Evolutionary conservation across 805 yeast species (phyloP).

Genomic region (Yarrowia hollandica): DNA sequence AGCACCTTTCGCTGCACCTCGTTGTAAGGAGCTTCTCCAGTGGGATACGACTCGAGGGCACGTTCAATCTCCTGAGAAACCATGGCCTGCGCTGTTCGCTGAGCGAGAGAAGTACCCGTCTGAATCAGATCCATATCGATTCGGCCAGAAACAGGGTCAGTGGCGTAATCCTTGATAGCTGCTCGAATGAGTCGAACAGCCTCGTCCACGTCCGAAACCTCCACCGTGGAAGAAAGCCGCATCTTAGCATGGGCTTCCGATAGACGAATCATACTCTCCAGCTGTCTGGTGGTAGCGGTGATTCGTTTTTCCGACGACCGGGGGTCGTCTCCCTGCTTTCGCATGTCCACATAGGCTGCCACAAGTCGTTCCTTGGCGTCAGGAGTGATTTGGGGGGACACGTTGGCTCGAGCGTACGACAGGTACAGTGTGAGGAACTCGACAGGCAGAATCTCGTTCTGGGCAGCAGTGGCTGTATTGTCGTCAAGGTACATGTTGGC

Average conservation of each 20-base stretch:
- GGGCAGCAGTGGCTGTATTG: slow-evolving; percentile 67
- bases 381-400: slow-evolving; percentile 74
- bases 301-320: slow-evolving; percentile 83
- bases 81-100: slow-evolving; percentile 68
- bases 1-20: slow-evolving; percentile 13
- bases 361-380: slow-evolving; percentile 86
- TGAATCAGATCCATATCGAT: slow-evolving; percentile 97
- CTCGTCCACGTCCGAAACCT: slow-evolving; percentile 80
- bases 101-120: slow-evolving; percentile 90
- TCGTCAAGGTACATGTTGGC: slow-evolving; percentile 92
- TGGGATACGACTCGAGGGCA: slow-evolving; percentile 10
- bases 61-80: slow-evolving; percentile 19
- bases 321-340: slow-evolving; percentile 89
- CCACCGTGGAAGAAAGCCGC: slow-evolving; percentile 74
- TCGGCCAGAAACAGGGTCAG: slow-evolving; percentile 94
- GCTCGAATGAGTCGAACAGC: slow-evolving; percentile 90
- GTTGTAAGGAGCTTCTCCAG: slow-evolving; percentile 1
- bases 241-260: slow-evolving; percentile 97
- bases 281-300: slow-evolving; percentile 96
- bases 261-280: slow-evolving; percentile 92
- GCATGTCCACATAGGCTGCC: slow-evolving; percentile 85
- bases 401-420: slow-evolving; percentile 88
- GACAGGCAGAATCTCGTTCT: slow-evolving; percentile 71
- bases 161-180: slow-evolving; percentile 97
- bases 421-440: slow-evolving; percentile 86